Conservation (phyloP, 2,329 filamentous ascomycete species). For the Fusarium sp. region DNA sequence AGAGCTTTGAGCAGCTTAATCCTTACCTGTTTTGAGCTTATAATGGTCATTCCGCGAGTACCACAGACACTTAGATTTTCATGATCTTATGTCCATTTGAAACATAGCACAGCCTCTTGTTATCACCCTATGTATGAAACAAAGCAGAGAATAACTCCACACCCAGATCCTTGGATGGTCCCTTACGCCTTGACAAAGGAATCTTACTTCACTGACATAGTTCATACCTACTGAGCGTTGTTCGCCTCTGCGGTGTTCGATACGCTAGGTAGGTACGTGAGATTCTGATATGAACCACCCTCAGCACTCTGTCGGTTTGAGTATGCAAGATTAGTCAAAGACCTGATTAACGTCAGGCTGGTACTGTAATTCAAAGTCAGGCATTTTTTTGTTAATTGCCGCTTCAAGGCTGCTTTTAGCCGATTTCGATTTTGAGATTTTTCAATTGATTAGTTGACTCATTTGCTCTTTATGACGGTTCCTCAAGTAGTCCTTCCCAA, state of each 20-base stretch:
- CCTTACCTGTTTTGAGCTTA: neutral
- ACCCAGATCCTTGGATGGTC: neutral
- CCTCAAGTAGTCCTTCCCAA: neutral
- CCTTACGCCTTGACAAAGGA: conserved; percentile 1
- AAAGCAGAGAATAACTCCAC: conserved; percentile 8
- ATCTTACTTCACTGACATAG: conserved; percentile 5
- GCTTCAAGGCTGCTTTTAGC: neutral
- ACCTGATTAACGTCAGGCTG: neutral
- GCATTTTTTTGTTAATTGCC: neutral
- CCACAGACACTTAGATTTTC: conserved; percentile 1
- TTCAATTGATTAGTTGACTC: neutral
- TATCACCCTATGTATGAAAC: neutral
- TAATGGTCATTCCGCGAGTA: neutral
- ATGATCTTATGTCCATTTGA: neutral
- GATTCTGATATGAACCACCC: neutral
- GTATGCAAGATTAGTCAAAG: neutral
- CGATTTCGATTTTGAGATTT: neutral
- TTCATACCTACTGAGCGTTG: neutral
- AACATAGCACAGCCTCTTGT: conserved; percentile 31
- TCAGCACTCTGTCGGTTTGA: neutral
- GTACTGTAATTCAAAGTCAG: neutral
- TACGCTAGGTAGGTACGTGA: neutral
- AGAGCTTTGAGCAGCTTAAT: neutral
- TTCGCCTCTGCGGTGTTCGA: neutral
- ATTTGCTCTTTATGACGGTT: neutral